phyloP scores from a whole-genome alignment of 2,329 filamentous ascomycete genomes.

The Colletotrichum echinochloae region DNA sequence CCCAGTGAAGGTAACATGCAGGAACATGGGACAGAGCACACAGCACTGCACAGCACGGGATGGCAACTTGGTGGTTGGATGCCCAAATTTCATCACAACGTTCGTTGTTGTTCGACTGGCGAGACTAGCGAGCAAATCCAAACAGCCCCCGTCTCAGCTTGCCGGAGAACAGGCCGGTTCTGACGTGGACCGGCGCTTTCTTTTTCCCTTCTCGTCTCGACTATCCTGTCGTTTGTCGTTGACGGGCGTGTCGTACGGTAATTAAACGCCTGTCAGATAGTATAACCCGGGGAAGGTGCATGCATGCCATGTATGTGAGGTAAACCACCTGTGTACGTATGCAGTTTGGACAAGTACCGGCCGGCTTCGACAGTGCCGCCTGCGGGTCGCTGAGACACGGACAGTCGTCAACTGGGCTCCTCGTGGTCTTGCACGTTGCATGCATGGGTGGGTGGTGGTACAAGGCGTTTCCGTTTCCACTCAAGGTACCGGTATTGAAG shows the following conservation, averaged over 20 bases:
- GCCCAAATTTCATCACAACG: conserved; percentile 20
- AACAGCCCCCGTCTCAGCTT: conserved; percentile 29
- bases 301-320: conserved; percentile 38
- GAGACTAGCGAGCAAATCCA: conserved; percentile 15
- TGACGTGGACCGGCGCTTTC: conserved; percentile 10
- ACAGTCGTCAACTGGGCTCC: conserved; percentile 24
- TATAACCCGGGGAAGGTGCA: conserved; percentile 28
- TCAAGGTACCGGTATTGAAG: too few relatives aligned
- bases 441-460: conserved; percentile 13
- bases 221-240: background rate
- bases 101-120: background rate
- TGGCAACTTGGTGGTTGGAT: background rate
- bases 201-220: conserved; percentile 1
- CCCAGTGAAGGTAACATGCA: conserved; percentile 11
- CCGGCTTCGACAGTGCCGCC: conserved; percentile 29
- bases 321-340: conserved; percentile 9
- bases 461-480: conserved; percentile 16
- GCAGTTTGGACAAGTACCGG: conserved; percentile 36
- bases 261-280: conserved; percentile 19
- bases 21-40: background rate
- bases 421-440: conserved; percentile 11
- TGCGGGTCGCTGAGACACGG: conserved; percentile 7
- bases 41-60: background rate
- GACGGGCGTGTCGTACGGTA: conserved; percentile 1
- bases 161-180: conserved; percentile 18